phyloP scores from a whole-genome alignment of 345 rosid species.

The Orychophragmus violaceus region DNA sequence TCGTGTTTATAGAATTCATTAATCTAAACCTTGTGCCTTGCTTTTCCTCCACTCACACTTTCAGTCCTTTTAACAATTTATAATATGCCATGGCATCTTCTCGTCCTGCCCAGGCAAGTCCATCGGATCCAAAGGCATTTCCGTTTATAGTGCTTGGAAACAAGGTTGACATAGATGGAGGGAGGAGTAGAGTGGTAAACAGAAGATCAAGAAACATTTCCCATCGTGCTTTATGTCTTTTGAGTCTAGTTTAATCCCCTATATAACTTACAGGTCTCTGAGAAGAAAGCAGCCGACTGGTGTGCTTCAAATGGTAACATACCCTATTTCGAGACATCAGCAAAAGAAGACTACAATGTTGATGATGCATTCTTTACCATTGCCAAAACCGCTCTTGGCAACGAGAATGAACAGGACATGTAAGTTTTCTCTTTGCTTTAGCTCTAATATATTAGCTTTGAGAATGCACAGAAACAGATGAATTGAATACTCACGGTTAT shows the following conservation, averaged over 20 bases:
- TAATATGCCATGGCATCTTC: background rate
- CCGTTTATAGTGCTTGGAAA: constrained; percentile 93
- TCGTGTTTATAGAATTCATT: background rate
- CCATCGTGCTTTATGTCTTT: background rate
- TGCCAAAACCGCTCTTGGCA: constrained; percentile 54
- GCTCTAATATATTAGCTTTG: background rate
- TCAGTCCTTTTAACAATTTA: background rate
- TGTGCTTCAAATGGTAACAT: constrained; percentile 61
- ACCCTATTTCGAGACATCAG: constrained; percentile 89
- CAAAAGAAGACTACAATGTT: constrained; percentile 64
- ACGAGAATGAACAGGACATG: constrained; percentile 58
- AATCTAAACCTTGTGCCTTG: background rate
- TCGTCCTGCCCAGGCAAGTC: constrained; percentile 58
- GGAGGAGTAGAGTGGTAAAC: constrained; percentile 95
- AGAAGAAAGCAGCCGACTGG: constrained; percentile 76
- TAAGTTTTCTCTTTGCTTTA: constrained; percentile 27
- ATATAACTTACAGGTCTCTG: constrained; percentile 47
- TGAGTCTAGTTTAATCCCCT: background rate
- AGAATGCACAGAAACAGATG: background rate
- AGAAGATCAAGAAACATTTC: background rate
- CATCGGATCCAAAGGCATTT: constrained; percentile 65
- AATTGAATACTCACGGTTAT: too few species aligned
- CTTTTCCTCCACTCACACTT: background rate
- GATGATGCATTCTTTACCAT: constrained; percentile 72
- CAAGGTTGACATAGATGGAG: constrained; percentile 98